Evolutionary conservation across 2,329 filamentous ascomycete genomes (phyloP), one percentile per base, ranked within the genome.

Genomic region (Fusarium algeriense): DNA sequence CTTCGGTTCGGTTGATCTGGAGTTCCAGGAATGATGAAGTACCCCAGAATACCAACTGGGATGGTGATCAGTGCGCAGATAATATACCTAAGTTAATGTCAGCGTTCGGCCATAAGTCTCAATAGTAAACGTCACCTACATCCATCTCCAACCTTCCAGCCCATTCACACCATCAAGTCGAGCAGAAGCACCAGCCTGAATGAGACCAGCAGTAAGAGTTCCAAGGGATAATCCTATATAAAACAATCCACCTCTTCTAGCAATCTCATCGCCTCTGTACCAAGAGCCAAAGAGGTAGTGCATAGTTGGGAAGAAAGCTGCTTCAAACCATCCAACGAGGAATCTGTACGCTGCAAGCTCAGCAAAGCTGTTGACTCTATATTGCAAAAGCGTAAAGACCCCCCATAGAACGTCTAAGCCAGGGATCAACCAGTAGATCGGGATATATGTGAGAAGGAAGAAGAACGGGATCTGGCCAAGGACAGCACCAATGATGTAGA

Each of bases 321-420:
- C 71, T 75, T 89, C 86, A 61, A 89, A 88, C 75, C 83, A 83
- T 1, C 86, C 86, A 6, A 89, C 84, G 2, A 88, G 66, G 60
- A 89, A 89, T 5, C 87, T 81, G 73, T 87, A 87, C 0, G 84
- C 84, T 48, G 83, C 83, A 12, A 88, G 62, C 55, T 89, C 87
- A 1, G 82, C 81, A 67, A 83, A 88, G 4, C 81, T 80, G 5
- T 81, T 78, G 2, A 83, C 83, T 8, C 86, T 83, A 58, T 85
- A 88, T 62, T 89, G 86, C 6, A 89, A 78, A 12, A 90, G 80
- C 0, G 87, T 90, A 64, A 89, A 87, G 19, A 89, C 76, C 0
- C 86, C 87, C 88, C 88, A 90, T 4, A 80, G 75, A 3, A 89
- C 69, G n/a, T n/a, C n/a, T n/a, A n/a, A n/a, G n/a, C n/a, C 80